Evolutionary conservation across 2,329 filamentous ascomycete species (phyloP), one percentile per base, ranked within the genome.

Genomic region (Fusarium scirpi): DNA sequence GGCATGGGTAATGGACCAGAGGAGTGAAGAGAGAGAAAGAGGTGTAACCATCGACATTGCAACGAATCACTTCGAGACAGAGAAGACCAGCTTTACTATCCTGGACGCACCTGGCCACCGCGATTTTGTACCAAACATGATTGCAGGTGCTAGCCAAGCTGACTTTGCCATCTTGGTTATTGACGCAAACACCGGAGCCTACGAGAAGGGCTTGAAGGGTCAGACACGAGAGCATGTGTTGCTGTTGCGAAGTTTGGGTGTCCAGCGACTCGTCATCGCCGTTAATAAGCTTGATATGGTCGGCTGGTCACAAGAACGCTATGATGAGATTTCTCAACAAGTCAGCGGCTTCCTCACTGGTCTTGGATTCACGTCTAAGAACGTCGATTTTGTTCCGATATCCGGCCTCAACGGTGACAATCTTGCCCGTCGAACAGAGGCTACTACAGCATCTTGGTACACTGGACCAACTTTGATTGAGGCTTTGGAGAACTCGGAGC

Each of bases 111-210:
- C 96, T 0, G 96, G 96, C 0, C 96, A 99, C 80, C 89, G 91
- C 65, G 96, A 99, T 78, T 99, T 98, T 77, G 94, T 99, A 22
- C 96, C 96, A 1, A 99, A 98, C 79, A 99, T 99, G 96, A 98
- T 99, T 78, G 95, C 95, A 4, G 96, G 96, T 16, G 94, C 95
- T 6, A 96, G 93, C 63, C 95, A 98, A 80, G 97, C 96, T 12
- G 96, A 99, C 78, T 96, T 98, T 80, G 96, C 94, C 0, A 92
- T 99, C 1, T 84, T 99, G 5, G 96, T 99, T 22, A 93, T 99
- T 65, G 96, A 99, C 78, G 92, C 95, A 7, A 91, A 92, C 62
- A 93, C 89, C 0, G 96, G 95, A 34, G 94, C 94, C 34, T 98
- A 98, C 71, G 96, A 99, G 79, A 94, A 94, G 6, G 97, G 96